phyloP scores from a whole-genome alignment of 2,329 filamentous ascomycete species.

The Calonectria pseudoturangicola region DNA sequence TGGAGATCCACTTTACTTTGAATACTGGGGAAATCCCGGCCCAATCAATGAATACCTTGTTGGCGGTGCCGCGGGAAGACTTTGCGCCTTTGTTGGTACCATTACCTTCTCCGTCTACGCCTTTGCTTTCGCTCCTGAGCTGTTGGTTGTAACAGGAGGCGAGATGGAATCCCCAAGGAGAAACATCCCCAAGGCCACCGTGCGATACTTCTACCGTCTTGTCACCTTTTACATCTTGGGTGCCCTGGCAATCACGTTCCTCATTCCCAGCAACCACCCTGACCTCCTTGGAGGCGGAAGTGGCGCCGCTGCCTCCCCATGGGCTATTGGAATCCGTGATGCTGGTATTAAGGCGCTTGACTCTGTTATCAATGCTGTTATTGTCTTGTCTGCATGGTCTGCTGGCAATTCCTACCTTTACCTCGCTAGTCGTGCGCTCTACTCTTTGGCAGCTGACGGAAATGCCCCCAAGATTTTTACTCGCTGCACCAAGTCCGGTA shows the following conservation, averaged over 20 bases:
- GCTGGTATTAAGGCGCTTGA: conserved; percentile 66
- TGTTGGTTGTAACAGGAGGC: conserved; percentile 59
- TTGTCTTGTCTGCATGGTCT: conserved; percentile 74
- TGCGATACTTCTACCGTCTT: conserved; percentile 41
- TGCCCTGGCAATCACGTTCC: conserved; percentile 30
- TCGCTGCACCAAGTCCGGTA: conserved; percentile 49
- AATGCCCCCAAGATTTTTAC: conserved; percentile 64
- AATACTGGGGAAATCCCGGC: conserved; percentile 66
- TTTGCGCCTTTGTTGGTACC: conserved; percentile 66
- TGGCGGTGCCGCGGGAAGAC: conserved; percentile 61
- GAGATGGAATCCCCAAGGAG: conserved; percentile 61
- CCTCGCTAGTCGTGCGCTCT: conserved; percentile 66
- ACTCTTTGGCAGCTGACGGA: conserved; percentile 64
- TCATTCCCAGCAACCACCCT: conserved; percentile 29
- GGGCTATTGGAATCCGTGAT: conserved; percentile 70
- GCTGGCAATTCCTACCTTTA: conserved; percentile 74
- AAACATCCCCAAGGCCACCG: conserved; percentile 53
- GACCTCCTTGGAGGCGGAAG: conserved; percentile 27
- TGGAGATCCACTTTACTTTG: conserved; percentile 66
- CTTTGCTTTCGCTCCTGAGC: conserved; percentile 55
- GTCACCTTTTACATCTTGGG: conserved; percentile 40
- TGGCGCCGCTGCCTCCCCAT: conserved; percentile 68
- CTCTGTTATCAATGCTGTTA: conserved; percentile 72
- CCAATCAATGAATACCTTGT: conserved; percentile 59
- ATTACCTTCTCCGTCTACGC: conserved; percentile 67